phyloP scores from a whole-genome alignment of 2,329 filamentous ascomycete genomes.

The Periconia digitata region DNA sequence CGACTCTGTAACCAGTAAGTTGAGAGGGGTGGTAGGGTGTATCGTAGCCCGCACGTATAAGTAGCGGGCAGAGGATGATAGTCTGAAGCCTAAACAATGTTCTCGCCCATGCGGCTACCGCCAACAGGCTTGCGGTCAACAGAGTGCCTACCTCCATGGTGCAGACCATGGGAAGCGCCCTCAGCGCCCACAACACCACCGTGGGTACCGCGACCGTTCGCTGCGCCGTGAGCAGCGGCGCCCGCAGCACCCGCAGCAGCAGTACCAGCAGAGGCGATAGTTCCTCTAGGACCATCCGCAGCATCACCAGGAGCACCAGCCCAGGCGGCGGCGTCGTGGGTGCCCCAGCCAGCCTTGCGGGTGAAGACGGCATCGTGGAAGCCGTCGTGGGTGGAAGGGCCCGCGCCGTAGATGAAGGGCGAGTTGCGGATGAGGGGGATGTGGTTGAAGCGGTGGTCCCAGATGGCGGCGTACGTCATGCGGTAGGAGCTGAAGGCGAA shows the following conservation, averaged over 20 bases:
- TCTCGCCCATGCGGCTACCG: slow-evolving; percentile 23
- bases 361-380: slow-evolving; percentile 61
- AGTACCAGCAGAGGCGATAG: slow-evolving; percentile 24
- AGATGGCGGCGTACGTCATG: slow-evolving; percentile 68
- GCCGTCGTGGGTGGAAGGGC: slow-evolving; percentile 42
- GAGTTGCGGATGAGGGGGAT: slow-evolving; percentile 63
- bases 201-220: slow-evolving; percentile 24
- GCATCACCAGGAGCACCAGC: slow-evolving; percentile 49
- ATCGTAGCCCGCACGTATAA: too few species aligned
- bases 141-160: slow-evolving; percentile 16
- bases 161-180: slow-evolving; percentile 12
- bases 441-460: slow-evolving; percentile 66
- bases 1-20: too few species aligned
- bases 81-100: slow-evolving; percentile 33
- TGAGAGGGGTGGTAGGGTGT: too few species aligned
- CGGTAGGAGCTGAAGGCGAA: slow-evolving; percentile 68
- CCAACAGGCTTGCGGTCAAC: slow-evolving; percentile 36
- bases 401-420: slow-evolving; percentile 56
- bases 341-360: slow-evolving; percentile 62
- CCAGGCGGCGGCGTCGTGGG: slow-evolving; percentile 41
- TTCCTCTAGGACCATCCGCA: slow-evolving; percentile 37
- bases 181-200: slow-evolving; percentile 18
- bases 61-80: not conserved
- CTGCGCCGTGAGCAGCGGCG: slow-evolving; percentile 26
- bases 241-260: slow-evolving; percentile 5